Evolutionary conservation across 1,139 yeast species (phyloP), one percentile per base, ranked within the genome.

Genomic region (Yamadazyma friedrichii): DNA sequence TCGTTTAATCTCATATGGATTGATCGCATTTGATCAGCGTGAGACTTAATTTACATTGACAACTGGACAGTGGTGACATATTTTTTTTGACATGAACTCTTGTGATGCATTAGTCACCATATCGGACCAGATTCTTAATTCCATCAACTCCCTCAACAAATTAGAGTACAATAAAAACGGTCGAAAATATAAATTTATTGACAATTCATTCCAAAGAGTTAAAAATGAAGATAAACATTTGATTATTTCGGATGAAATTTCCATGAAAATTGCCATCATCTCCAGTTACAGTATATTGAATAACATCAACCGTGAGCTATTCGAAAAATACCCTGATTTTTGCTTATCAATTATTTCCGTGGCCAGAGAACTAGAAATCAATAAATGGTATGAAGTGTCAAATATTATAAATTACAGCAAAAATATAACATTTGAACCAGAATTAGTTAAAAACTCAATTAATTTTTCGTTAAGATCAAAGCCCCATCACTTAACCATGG

Each of bases 161-260:
- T 61, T 70, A 15, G 78, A 74, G 47, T 75, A 71, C 54, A 65
- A 65, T 49, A 71, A 68, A 45, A 75, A 74, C 49, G 82, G 82
- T 12, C 60, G 80, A 39, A 74, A 73, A 51, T 78, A 76, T 54
- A 69, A 74, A 37, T 70, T 74, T 42, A 74, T 76, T 39, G 68
- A 73, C 49, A 75, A 76, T 44, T 61, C 64, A 31, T 77, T 77
- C 49, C 76, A 74, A 44, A 55, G 82, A 42, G 62, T 78, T 15
- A 64, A 75, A 36, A 78, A 73, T 42, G 79, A 74, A 51, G 74
- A 74, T 44, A 78, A 76, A 53, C 78, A 74, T 49, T 58, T 78
- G 33, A 61, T 76, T n/a, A 64, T 77, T 17, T 58, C 63, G 36
- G 67, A 65, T 26, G 59, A 67, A 32, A 46, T 58, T 8, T 59